phyloP scores from a whole-genome alignment of 2,329 filamentous ascomycete species.

The Boeremia lycopersici region DNA sequence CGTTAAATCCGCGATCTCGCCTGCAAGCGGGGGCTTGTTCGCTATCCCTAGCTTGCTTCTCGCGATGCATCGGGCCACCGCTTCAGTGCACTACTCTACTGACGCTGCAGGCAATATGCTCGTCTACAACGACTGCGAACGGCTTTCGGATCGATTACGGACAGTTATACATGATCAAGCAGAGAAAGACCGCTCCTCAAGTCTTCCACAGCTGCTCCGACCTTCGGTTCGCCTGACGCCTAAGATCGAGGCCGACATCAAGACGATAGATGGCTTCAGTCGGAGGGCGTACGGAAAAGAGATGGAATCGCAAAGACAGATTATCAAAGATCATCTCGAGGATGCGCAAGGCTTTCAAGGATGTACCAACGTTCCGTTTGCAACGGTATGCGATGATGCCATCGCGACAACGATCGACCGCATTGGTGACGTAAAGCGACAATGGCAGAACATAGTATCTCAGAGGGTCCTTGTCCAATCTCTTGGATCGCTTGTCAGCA shows the following conservation, averaged over 20 bases:
- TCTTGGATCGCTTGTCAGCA: slow-evolving; percentile 63
- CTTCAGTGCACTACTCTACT: slow-evolving; percentile 73
- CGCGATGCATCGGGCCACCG: slow-evolving; percentile 80
- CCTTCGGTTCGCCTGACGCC: slow-evolving; percentile 51
- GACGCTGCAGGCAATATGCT: slow-evolving; percentile 65
- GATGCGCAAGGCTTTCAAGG: slow-evolving; percentile 66
- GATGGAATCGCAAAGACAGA: slow-evolving; percentile 69
- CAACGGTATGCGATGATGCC: slow-evolving; percentile 64
- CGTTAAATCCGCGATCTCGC: slow-evolving; percentile 62
- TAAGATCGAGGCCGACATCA: slow-evolving; percentile 60
- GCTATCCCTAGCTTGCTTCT: slow-evolving; percentile 73
- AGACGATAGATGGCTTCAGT: slow-evolving; percentile 63
- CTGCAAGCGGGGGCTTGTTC: slow-evolving; percentile 73
- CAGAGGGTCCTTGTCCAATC: slow-evolving; percentile 66
- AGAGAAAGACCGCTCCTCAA: slow-evolving; percentile 38
- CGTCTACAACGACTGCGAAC: slow-evolving; percentile 68
- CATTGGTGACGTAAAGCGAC: slow-evolving; percentile 60
- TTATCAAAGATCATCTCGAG: slow-evolving; percentile 66
- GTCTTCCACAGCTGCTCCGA: slow-evolving; percentile 36
- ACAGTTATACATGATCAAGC: slow-evolving; percentile 55
- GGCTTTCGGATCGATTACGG: slow-evolving; percentile 61
- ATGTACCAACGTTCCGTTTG: slow-evolving; percentile 65
- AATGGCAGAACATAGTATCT: slow-evolving; percentile 65
- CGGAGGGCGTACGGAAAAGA: slow-evolving; percentile 67
- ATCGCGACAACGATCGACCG: slow-evolving; percentile 63